Evolutionary conservation across 1,284 basidiomycete species (phyloP).

Genomic region (Cutaneotrichosporon sp.): DNA sequence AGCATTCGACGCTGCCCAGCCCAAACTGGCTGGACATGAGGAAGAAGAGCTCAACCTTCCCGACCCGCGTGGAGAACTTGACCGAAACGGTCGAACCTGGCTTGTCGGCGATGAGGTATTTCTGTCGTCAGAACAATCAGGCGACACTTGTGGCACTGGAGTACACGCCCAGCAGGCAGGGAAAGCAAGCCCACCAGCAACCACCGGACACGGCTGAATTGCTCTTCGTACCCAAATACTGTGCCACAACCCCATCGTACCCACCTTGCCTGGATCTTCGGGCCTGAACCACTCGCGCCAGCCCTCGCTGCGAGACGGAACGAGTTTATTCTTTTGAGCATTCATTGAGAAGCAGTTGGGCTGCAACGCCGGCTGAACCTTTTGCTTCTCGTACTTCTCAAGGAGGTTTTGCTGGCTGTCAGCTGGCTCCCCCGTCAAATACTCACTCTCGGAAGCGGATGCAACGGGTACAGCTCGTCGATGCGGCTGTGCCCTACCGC

Average conservation of each 20-base stretch:
- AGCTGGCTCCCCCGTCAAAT: not conserved
- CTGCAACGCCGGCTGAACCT: not conserved
- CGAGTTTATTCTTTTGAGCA: constrained; percentile 24
- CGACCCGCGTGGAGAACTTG: constrained; percentile 25
- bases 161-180: too few relatives aligned
- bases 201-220: too few relatives aligned
- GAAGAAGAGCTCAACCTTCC: constrained; percentile 36
- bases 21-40: constrained; percentile 30
- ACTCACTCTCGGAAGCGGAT: constrained; percentile 12
- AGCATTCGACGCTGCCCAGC: constrained; percentile 36
- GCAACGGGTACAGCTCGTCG: constrained; percentile 23
- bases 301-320: constrained; percentile 26
- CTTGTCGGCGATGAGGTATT: constrained; percentile 37
- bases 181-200: too few relatives aligned
- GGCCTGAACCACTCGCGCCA: constrained; percentile 32
- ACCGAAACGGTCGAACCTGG: constrained; percentile 38
- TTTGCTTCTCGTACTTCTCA: not conserved
- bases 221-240: too few relatives aligned
- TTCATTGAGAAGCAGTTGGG: constrained; percentile 18
- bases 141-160: too few relatives aligned
- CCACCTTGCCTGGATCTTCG: constrained; percentile 25
- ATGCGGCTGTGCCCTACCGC: constrained; percentile 5
- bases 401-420: not conserved
- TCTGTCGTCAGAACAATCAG: constrained; percentile 24
- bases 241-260: too few relatives aligned